Base-by-base conservation (phyloP, 148 eudicot genomes). In the Hydrangea macrophylla region DNA sequence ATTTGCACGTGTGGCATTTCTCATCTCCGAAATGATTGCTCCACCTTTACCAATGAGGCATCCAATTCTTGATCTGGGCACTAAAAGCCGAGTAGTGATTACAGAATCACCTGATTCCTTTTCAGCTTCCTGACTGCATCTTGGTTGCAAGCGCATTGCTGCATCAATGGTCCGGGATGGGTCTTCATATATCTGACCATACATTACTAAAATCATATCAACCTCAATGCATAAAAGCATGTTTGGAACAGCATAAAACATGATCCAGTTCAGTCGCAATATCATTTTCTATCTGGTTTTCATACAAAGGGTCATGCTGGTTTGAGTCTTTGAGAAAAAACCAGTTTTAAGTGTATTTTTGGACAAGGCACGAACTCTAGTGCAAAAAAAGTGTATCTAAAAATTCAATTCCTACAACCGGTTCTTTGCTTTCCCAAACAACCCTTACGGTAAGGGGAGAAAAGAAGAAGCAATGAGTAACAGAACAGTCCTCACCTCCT, bases 21-120 rank as follows among this genome's bases (percentile, higher is more conserved):
- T 84, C 89, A 90, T 93, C 82, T 90, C 98, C 50, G 81, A 75
- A 51, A 90, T 81, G 18, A 90, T 85, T 35, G 96, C 76, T 45
- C 98, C 98, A 67, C 95, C 96, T 90, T 87, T 93, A 64, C 98
- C 98, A 72, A 93, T 88, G 50, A 93, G 82, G 70, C 95, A 88
- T 35, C 98, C 98, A 71, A 90, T 85, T 54, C 81, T 80, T 7
- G 95, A 80, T 30, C 90, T 74, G 27, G 90, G 85, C 39, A 93
- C 96, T 58, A 93, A 80, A 26, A 93, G 75, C 30, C 95, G 94
- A 18, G 98, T 88, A 0, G 92, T 88, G 69, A 86, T 66, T 56
- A 89, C 75, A 37, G 77, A 44, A 60, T 88, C 83, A 68, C 86
- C 89, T 0, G 92, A 82, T 55, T 88, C 96, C 67, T 86, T 85